Evolutionary conservation across 2,329 filamentous ascomycete genomes (phyloP), one percentile per base, ranked within the genome.

Genomic region (Aspergillus oerlinghausenensis): DNA sequence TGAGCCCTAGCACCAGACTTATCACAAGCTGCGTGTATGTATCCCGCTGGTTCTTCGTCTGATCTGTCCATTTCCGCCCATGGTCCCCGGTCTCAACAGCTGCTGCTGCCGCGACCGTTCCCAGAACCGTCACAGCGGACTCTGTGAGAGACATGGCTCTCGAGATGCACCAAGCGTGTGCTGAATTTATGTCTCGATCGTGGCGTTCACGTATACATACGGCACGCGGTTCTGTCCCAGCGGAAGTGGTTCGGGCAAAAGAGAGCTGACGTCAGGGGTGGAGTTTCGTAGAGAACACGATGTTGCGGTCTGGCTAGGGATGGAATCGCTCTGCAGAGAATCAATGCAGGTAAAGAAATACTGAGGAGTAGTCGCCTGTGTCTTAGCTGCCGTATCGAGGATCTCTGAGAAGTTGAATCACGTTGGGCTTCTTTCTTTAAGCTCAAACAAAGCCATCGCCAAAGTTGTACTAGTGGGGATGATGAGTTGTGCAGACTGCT

Each of bases 21-120:
- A 79, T 72, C 49, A 75, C 70, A 28, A 78, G 69, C 58, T 79
- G 77, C 17, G 76, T 77, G 51, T 72, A 73, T 57, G 77, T 60
- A 64, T 78, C 75, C 51, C 75, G 72, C 54, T 70, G 71, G 11
- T 67, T 64, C 51, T 61, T 63, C 11, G 66, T 62, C 58, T 71
- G 73, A 56, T 72, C 69, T 32, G 56, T 61, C 66, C 67, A 74
- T 40, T 56, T 62, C 26, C 60, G 65, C 23, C 58, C 56, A 28
- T 60, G 59, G 19, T 58, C 61, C 19, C 62, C 62, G 11, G 63
- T 54, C 10, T 55, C 54, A n/a, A 66, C 62, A 21, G 55, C 59
- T 26, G 61, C 58, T 35, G 61, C 60, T 26, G 63, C 64, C 49
- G 67, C 59, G 10, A 63, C 62, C 7, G 64, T 62, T 35, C 64